Percentiles rank a stretch among this genome's conserved stretches.
phyloP scores from a whole-genome alignment of 129 eudicot genomes.

The Pittosporum tobira region DNA sequence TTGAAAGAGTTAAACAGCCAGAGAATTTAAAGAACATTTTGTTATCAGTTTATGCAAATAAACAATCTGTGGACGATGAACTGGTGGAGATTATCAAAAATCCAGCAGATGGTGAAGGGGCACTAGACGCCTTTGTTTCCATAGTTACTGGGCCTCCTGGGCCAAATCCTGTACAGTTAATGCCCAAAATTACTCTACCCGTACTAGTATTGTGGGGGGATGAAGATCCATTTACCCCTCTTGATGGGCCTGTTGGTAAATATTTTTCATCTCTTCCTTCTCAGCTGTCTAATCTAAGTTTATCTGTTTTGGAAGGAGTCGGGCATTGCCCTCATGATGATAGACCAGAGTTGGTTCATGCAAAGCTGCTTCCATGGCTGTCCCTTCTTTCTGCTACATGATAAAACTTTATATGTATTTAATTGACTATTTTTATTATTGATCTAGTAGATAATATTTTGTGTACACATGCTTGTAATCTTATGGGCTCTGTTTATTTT shows the following conservation, averaged over 20 bases:
- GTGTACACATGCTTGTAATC: too few species aligned
- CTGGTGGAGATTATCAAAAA: conserved; percentile 74
- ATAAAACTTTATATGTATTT: not conserved
- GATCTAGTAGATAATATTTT: too few species aligned
- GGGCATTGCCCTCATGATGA: conserved; percentile 99
- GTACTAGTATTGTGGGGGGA: conserved; percentile 81
- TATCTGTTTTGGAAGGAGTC: conserved; percentile 56
- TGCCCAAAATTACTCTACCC: conserved; percentile 61
- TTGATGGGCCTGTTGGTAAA: conserved; percentile 92
- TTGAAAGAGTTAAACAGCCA: conserved; percentile 63
- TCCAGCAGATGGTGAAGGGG: conserved; percentile 89
- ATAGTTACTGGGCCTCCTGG: conserved; percentile 96
- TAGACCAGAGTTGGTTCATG: conserved; percentile 84
- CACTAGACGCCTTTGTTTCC: conserved; percentile 91
- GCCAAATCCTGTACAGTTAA: conserved; percentile 77
- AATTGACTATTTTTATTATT: not conserved
- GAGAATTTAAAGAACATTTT: conserved; percentile 69
- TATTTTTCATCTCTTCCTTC: conserved; percentile 62
- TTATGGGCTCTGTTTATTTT: too few species aligned
- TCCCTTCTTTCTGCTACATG: conserved; percentile 34
- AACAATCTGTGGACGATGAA: conserved; percentile 79
- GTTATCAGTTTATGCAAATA: conserved; percentile 68
- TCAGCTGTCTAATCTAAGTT: conserved; percentile 33
- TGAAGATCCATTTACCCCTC: conserved; percentile 82
- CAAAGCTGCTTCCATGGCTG: conserved; percentile 72